Percentiles rank a stretch among this genome's conserved stretches.
Conservation (phyloP, 2,329 filamentous ascomycete genomes). For the Trichoderma lentiforme region DNA sequence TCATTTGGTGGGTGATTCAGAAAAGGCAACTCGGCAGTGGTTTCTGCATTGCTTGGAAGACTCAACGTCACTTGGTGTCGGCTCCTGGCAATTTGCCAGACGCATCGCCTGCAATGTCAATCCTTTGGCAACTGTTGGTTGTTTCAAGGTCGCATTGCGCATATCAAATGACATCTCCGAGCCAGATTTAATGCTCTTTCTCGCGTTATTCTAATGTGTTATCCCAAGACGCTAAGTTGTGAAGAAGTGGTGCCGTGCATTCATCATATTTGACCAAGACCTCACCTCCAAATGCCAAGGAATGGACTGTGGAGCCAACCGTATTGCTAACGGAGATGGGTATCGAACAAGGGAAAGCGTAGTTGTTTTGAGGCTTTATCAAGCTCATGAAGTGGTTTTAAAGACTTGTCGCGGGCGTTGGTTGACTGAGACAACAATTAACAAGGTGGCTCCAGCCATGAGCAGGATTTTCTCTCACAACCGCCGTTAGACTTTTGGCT, state of each 20-base stretch:
- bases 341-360: conserved; percentile 5
- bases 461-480: not conserved
- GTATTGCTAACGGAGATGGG: conserved; percentile 8
- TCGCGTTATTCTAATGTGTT: not conserved
- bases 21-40: not conserved
- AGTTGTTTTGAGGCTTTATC: not conserved
- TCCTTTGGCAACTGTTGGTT: not conserved
- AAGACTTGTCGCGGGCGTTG: not conserved
- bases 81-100: not conserved
- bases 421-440: not conserved
- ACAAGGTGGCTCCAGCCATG: not conserved
- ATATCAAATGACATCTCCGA: not conserved
- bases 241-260: not conserved
- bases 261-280: conserved; percentile 3
- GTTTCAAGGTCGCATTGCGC: not conserved
- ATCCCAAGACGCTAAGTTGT: not conserved
- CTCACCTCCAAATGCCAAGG: conserved; percentile 3
- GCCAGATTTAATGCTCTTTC: not conserved
- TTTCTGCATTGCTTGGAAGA: not conserved
- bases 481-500: not conserved
- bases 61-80: not conserved
- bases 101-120: not conserved
- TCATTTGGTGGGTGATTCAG: not conserved
- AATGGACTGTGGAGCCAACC: not conserved
- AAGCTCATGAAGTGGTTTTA: not conserved